These are phyloP conservation scores for Sclerotinia borealis DNA, from an alignment of 2,329 filamentous ascomycete genomes.

Conservation along the genomic window DNA sequence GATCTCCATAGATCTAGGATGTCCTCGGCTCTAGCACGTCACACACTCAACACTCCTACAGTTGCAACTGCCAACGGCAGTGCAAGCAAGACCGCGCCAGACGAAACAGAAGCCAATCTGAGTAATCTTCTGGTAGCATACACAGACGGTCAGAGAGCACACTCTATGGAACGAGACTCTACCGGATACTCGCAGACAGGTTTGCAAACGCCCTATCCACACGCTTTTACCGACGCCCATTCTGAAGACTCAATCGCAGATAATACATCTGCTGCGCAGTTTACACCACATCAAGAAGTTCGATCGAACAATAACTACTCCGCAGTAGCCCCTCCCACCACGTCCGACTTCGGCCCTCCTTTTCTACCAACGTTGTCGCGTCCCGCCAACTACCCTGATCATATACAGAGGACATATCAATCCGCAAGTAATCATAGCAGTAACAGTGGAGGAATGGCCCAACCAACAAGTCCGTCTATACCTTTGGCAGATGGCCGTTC, in stretches of 20 bases:
- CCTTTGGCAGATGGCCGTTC: conserved; percentile 69
- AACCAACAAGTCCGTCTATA: conserved; percentile 98
- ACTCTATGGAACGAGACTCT: conserved; percentile 55
- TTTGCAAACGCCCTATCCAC: conserved; percentile 71
- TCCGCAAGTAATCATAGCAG: conserved; percentile 67
- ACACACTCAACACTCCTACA: conserved; percentile 20
- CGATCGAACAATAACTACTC: conserved; percentile 46
- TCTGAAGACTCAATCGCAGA: conserved; percentile 85
- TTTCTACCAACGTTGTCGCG: conserved; percentile 68
- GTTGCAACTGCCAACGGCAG: conserved; percentile 18
- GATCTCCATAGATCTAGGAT: conserved; percentile 29
- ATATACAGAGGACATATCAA: conserved; percentile 80
- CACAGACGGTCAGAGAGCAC: conserved; percentile 25
- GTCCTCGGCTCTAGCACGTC: conserved; percentile 32
- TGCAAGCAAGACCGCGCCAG: conserved; percentile 9
- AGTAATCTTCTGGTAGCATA: conserved; percentile 30
- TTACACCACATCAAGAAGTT: conserved; percentile 75
- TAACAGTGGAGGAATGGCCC: conserved; percentile 86
- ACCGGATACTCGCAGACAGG: conserved; percentile 81
- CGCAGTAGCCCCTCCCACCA: conserved; percentile 76
- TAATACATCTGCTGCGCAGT: conserved; percentile 89
- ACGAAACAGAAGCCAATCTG: conserved; percentile 28
- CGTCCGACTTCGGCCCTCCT: conserved; percentile 73
- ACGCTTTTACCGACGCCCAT: conserved; percentile 60
- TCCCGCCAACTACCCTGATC: conserved; percentile 79